Evolutionary conservation across 805 yeast genomes (phyloP).

Genomic region (Candida ipomoeae): DNA sequence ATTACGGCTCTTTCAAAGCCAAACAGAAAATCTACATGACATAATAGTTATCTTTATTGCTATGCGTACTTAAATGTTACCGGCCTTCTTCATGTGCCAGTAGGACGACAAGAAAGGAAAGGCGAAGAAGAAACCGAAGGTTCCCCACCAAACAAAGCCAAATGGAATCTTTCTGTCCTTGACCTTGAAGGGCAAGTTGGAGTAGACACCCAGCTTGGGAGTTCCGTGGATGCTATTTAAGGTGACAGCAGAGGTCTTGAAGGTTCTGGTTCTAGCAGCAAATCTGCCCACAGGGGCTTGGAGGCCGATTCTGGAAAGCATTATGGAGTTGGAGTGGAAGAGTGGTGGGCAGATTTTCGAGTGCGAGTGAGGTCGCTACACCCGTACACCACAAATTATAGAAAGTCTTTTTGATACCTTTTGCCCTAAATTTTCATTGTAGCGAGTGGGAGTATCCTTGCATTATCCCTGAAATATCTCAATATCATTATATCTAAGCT

Average conservation of each 20-base stretch:
- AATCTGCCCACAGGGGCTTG: constrained; percentile 15
- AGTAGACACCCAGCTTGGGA: constrained; percentile 66
- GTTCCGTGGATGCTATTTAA: constrained; percentile 35
- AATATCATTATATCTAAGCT: too few relatives aligned
- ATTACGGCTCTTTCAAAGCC: too few relatives aligned
- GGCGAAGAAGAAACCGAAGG: constrained; percentile 38
- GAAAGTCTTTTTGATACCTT: too few relatives aligned
- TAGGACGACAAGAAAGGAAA: constrained; percentile 74
- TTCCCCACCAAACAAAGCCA: constrained; percentile 76
- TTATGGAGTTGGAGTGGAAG: constrained; percentile 5
- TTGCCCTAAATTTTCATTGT: too few relatives aligned
- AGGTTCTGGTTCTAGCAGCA: constrained; percentile 25
- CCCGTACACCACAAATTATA: neutral
- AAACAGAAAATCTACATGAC: constrained; percentile 13
- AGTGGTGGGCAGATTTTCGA: neutral
- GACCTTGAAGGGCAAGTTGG: constrained; percentile 91
- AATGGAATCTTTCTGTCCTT: constrained; percentile 90
- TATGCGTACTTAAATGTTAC: constrained; percentile 32
- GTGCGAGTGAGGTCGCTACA: neutral
- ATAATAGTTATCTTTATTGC: neutral
- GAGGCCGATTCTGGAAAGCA: constrained; percentile 26
- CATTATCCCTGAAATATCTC: too few relatives aligned
- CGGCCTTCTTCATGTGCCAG: constrained; percentile 87
- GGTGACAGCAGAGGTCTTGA: constrained; percentile 45
- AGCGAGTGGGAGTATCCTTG: neutral